phyloP scores from a whole-genome alignment of 345 rosid species.

The Excoecaria agallocha region DNA sequence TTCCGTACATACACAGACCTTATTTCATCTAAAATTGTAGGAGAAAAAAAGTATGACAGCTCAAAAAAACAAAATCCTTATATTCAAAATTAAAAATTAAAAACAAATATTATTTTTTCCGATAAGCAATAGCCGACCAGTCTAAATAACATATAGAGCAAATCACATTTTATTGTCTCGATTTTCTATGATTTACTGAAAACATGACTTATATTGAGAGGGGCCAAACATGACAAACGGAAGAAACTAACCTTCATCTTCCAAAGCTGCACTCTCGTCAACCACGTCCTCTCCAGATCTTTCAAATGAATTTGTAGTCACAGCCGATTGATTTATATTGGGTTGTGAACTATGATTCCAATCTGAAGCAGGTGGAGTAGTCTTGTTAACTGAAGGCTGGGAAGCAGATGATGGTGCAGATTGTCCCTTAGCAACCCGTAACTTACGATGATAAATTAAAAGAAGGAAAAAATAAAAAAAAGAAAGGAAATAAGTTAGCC shows the following conservation, averaged over 20 bases:
- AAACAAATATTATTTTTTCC: too few species aligned
- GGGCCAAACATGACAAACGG: background rate
- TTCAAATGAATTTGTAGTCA: slow-evolving; percentile 35
- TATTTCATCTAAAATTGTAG: slow-evolving; percentile 45
- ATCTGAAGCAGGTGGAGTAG: slow-evolving; percentile 33
- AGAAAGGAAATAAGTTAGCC: slow-evolving; percentile 1
- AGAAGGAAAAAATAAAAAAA: background rate
- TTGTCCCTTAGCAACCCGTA: slow-evolving; percentile 58
- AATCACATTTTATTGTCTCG: background rate
- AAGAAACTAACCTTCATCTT: slow-evolving; percentile 43
- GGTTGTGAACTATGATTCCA: slow-evolving; percentile 44
- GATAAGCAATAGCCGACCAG: background rate
- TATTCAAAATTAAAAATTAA: background rate
- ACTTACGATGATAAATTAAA: slow-evolving; percentile 26
- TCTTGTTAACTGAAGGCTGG: slow-evolving; percentile 40
- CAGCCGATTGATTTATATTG: slow-evolving; percentile 25
- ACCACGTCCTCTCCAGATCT: slow-evolving; percentile 38
- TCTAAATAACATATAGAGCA: background rate
- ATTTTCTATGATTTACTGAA: background rate
- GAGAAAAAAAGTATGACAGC: background rate
- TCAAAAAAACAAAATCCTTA: background rate
- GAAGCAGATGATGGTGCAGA: slow-evolving; percentile 34
- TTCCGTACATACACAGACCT: slow-evolving; percentile 67
- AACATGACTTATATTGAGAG: background rate
- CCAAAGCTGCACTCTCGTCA: slow-evolving; percentile 44